Base-by-base conservation (phyloP, 1,284 basidiomycete species). In the Exsudoporus floridanus region DNA sequence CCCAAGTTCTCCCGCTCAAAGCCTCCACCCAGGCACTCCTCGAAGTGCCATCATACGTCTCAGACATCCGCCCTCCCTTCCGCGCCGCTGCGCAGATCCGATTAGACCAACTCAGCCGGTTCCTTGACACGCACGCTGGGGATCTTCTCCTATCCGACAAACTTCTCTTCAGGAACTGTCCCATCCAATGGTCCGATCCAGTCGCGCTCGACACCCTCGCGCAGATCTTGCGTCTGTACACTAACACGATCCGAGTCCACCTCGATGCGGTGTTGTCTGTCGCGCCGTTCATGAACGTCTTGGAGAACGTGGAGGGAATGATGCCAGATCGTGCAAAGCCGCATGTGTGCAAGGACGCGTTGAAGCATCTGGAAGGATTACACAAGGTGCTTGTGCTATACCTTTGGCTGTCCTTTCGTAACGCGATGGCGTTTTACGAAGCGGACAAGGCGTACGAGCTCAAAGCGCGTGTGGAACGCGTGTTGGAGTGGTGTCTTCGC, bases 301-400 rank as follows among this genome's bases (percentile, higher is more conserved):
- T 90, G 44, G 65, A 74, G 19, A 50, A 58, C 0, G 73, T 83
- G 25, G 79, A 83, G 34, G 12, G 7, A 31, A 60, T 54, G 56
- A 59, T 52, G 55, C 53, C 47, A 7, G 50, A 55, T 42, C 36
- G 34, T 6, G 28, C 30, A 25, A 53, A 45, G 27, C 33, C 57
- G n/a, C 43, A 18, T 9, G 39, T 25, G 50, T 57, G 58, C 37
- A 60, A 63, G 38, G 61, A 69, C 0, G 66, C 71, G 8, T 67
- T 86, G 46, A 58, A 62, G 45, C 62, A 69, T n/a, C 75, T 98
- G 34, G 96, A 98, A 71, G 78, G 79, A 3, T 72, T 94, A 50
- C 95, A 98, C 72, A 88, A 90, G 61, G 73, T 83, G n/a, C 67
- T 95, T 25, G 84, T 90, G 16, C 62, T 90, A 18, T 98, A 98